These are phyloP conservation scores for Podaxis rugospora DNA, from an alignment of 768 basidiomycete species.

Conservation along the genomic window DNA sequence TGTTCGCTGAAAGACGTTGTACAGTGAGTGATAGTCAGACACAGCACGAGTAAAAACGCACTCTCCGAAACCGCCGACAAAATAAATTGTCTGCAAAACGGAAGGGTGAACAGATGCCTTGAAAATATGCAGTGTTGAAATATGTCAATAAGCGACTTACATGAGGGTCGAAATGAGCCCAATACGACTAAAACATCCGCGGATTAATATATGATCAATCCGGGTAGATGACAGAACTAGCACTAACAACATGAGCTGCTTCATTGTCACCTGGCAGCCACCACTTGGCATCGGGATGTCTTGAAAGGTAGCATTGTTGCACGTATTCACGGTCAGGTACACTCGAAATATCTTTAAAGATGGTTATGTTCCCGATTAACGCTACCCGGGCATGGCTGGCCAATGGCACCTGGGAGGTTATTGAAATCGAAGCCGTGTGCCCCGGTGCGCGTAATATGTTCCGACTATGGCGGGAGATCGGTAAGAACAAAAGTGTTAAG, in stretches of 20 bases:
- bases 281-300: slow-evolving; percentile 46
- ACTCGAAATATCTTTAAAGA: slow-evolving; percentile 29
- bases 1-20: slow-evolving; percentile 28
- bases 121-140: background rate
- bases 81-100: slow-evolving; percentile 40
- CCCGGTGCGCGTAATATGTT: slow-evolving; percentile 38
- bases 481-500: slow-evolving; percentile 46
- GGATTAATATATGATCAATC: background rate
- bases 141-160: slow-evolving; percentile 24
- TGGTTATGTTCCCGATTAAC: slow-evolving; percentile 43
- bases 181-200: slow-evolving; percentile 35
- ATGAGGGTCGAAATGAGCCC: slow-evolving; percentile 52
- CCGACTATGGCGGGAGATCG: slow-evolving; percentile 49
- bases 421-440: slow-evolving; percentile 41
- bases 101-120: background rate
- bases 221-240: background rate
- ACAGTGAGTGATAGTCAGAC: slow-evolving; percentile 1
- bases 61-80: slow-evolving; percentile 52
- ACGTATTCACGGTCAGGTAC: slow-evolving; percentile 29
- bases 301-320: slow-evolving; percentile 36
- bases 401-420: slow-evolving; percentile 33
- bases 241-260: slow-evolving; percentile 38
- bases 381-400: slow-evolving; percentile 45
- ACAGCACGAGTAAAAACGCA: slow-evolving; percentile 17
- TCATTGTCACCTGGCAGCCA: slow-evolving; percentile 45